Base-by-base conservation (phyloP, 208 protist species). In the Herpetomonas muscarum region DNA sequence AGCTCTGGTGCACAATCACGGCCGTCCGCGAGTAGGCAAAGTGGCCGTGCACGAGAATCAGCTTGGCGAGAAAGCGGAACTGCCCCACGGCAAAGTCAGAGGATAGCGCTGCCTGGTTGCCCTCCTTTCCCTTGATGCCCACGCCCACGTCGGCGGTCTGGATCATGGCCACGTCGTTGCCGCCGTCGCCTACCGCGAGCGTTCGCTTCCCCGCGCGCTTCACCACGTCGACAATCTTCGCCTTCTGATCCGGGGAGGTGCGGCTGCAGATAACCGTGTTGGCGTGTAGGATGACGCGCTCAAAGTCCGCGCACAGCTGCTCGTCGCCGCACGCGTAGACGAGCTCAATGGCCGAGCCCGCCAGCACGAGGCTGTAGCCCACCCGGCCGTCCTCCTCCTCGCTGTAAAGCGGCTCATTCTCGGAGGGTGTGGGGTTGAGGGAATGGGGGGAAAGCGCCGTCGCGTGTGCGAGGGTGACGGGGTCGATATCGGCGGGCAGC, bases 121-220 rank as follows among this genome's bases (percentile, higher is more conserved):
- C 93, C 69, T 98, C 94, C 31, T 72, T 79, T 7, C 94, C 94
- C 42, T 72, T 69, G 13, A 98, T 93, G 34, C 92, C 92, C 22
- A 97, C 75, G 28, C 92, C 92, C 13, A 98, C 74, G 58, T 94
- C 70, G 3, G 91, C 93, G 30, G 77, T 78, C 68, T 96, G 90
- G 66, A 98, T 96, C 93, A 98, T 98, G 28, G 83, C 60, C 3
- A 97, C 90, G 74, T 98, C 93, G 74, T 97, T 98, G 26, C 85
- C 93, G 31, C 95, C 97, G 71, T 98, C 96, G 26, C 95, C 94
- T 60, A 98, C 92, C 7, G 94, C 76, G 19, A 97, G 71, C 12
- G 86, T 92, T 39, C 89, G 69, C 53, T 81, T 67, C 15, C 72
- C 75, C 4, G 77, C 58, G 10, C 69, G 55, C 22, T 83, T 80